These are phyloP conservation scores for Solanum sparsipilum DNA, from an alignment of 257 asterid genomes.

Conservation along the genomic window DNA sequence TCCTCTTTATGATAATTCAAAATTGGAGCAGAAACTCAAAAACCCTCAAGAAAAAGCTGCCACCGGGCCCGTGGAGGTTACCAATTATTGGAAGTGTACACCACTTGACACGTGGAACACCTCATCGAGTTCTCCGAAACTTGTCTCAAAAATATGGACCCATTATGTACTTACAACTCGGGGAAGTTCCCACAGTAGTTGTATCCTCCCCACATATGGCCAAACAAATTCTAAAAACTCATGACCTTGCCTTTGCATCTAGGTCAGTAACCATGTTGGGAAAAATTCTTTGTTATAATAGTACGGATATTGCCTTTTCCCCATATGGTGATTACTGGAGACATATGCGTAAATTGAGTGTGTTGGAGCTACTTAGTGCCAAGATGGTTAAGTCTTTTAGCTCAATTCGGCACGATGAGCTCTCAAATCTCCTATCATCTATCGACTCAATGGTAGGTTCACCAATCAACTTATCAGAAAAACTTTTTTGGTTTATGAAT, in stretches of 20 bases:
- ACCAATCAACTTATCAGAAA: neutral
- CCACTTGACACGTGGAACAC: neutral
- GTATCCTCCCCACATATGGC: neutral
- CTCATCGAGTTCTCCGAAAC: slow-evolving; percentile 7
- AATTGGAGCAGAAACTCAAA: neutral
- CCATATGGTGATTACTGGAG: neutral
- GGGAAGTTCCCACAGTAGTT: slow-evolving; percentile 1
- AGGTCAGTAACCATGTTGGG: neutral
- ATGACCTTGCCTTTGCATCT: slow-evolving; percentile 9
- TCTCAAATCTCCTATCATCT: neutral
- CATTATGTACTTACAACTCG: neutral
- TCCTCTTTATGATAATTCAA: neutral
- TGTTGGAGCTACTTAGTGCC: neutral
- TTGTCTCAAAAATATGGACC: slow-evolving; percentile 7
- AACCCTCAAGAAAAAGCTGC: neutral
- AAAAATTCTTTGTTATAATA: neutral
- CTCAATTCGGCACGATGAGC: neutral
- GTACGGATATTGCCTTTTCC: neutral
- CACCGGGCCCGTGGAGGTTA: neutral
- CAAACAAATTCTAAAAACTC: slow-evolving; percentile 4
- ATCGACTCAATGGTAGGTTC: neutral
- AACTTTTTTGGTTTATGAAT: neutral
- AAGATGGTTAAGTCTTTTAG: neutral
- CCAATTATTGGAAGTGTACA: slow-evolving; percentile 18
- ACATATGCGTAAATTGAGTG: neutral